These are phyloP conservation scores for Pulicaria dysenterica DNA, from an alignment of 129 eudicot genomes.

Conservation along the genomic window DNA sequence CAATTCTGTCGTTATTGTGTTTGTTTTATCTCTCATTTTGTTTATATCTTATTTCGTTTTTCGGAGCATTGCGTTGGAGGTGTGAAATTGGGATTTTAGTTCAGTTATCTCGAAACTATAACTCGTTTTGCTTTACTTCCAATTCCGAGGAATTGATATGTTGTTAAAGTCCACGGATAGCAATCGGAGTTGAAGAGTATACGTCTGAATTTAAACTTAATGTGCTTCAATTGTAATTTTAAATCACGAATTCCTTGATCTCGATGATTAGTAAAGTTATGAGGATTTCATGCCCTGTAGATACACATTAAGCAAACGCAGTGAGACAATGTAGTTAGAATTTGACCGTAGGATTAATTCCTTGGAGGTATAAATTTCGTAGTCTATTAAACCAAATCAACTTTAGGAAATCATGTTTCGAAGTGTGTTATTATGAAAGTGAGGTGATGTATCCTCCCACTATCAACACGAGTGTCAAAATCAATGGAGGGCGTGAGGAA, in stretches of 20 bases:
- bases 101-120: conserved; percentile 6
- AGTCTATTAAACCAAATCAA: conserved; percentile 5
- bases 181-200: neutral
- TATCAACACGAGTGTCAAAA: too few species aligned
- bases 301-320: neutral
- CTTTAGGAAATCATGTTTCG: conserved; percentile 5
- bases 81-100: conserved; percentile 19
- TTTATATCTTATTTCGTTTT: conserved; percentile 12
- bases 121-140: conserved; percentile 12
- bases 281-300: neutral
- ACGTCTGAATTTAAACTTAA: conserved; percentile 4
- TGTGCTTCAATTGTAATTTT: conserved; percentile 9
- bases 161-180: conserved; percentile 3
- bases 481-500: too few species aligned
- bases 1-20: neutral
- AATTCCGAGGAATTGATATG: conserved; percentile 11
- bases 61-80: conserved; percentile 6
- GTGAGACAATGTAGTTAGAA: conserved; percentile 7
- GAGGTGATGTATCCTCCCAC: neutral
- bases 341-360: conserved; percentile 6
- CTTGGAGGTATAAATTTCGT: conserved; percentile 14
- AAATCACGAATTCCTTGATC: conserved; percentile 15
- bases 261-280: neutral
- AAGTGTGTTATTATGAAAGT: neutral
- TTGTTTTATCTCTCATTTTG: neutral